Evolutionary conservation across 805 yeast species (phyloP), one percentile per base, ranked within the genome.

Genomic region (Alloascoidea africana): DNA sequence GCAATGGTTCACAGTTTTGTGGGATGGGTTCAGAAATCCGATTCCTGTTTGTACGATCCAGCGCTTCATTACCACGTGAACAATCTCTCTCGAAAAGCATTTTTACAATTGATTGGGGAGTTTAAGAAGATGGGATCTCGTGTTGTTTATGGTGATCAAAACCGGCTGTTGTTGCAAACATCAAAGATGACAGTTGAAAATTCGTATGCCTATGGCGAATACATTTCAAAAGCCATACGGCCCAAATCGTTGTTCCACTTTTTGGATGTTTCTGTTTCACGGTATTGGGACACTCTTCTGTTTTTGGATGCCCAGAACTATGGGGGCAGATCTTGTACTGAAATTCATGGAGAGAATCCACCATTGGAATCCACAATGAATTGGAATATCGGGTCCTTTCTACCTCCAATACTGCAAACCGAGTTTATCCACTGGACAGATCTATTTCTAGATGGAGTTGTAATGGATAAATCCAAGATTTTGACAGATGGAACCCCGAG

Each of bases 291-390:
- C 53, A 50, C 79, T n/a, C 60, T 91, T 44, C 60, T 91, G 2
- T 93, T 96, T 97, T 82, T 89, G 94, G 96, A 91, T 53, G 76
- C 79, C 46, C 73, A 71, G 48, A 91, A 91, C 51, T 86, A 66
- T 55, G 81, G 93, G 33, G 99, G 98, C 4, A 54, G 70, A 36
- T 39, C 69, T 0, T 62, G 70, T 44, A 40, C 52, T 11, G 56
- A 56, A 39, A 55, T 64, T 14, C 45, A 55, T 15, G 63, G 58
- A 5, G 44, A 43, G 6, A 63, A 58, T 2, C 42, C 41, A 2
- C 44, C 37, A 18, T 39, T 51, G 15, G 54, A 49, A 14, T 75
- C 82, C 1, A 65, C 58, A 36, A 68, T 70, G 40, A 57, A 74
- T 36, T 91, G 98, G 98, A 91, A 82, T 41, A 66, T 91, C 15